Evolutionary conservation across 768 basidiomycete genomes (phyloP).

Genomic region (Bullera alba): DNA sequence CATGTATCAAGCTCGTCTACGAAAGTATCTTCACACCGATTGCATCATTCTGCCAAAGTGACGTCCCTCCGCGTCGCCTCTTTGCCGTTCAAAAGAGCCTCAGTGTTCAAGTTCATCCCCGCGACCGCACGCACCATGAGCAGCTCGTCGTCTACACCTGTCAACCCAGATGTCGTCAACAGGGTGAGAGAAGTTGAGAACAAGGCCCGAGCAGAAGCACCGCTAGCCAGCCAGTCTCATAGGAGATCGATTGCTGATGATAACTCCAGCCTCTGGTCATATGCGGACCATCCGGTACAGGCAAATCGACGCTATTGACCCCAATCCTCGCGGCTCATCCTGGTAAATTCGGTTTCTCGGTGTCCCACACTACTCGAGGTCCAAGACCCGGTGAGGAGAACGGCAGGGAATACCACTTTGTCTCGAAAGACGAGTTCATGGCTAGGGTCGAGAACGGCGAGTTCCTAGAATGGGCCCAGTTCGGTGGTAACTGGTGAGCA

Average conservation of each 20-base stretch:
- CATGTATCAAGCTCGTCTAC: neutral
- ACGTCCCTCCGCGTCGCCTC: neutral
- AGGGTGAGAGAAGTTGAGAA: slow-evolving; percentile 15
- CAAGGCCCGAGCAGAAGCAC: neutral
- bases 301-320: slow-evolving; percentile 82
- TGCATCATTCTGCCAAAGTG: neutral
- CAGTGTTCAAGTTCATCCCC: neutral
- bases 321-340: slow-evolving; percentile 75
- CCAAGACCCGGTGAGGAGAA: slow-evolving; percentile 75
- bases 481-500: slow-evolving; percentile 65
- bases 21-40: neutral
- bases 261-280: slow-evolving; percentile 63
- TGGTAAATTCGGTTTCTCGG: slow-evolving; percentile 81
- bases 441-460: slow-evolving; percentile 61
- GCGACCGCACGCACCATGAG: neutral
- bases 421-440: slow-evolving; percentile 63
- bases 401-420: slow-evolving; percentile 83
- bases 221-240: too few species aligned
- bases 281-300: slow-evolving; percentile 87
- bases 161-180: slow-evolving; percentile 29
- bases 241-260: neutral
- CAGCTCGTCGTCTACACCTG: slow-evolving; percentile 6
- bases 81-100: neutral
- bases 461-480: slow-evolving; percentile 92
- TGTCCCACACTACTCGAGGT: slow-evolving; percentile 86